Base-by-base conservation (phyloP, 768 basidiomycete genomes). In the Lyophyllum atratum region DNA sequence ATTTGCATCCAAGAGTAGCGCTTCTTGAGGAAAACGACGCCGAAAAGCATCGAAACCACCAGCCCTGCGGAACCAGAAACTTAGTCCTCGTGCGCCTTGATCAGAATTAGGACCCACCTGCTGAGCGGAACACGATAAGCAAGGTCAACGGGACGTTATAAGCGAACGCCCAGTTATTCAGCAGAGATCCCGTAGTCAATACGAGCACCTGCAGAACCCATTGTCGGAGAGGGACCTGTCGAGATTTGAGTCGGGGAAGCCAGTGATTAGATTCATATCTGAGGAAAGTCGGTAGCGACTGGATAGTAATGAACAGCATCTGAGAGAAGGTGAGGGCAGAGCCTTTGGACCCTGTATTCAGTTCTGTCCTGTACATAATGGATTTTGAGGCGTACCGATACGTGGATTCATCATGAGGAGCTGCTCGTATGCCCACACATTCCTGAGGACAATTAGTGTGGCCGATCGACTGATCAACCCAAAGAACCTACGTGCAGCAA, bases 311-410 rank as follows among this genome's bases (percentile, higher is more conserved):
- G 72, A 92, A 93, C 33, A 85, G 64, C 83, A 92, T 90, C 71
- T 95, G 93, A 12, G 85, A 84, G 73, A 93, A 91, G 3, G 92
- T 93, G 44, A 95, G 80, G 29, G 91, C 87, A 10, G 91, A 87
- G 21, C 90, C 91, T 90, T 34, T 28, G 39, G 6, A 37, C 29
- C 51, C 10, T 15, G 49, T 51, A 34, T 55, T 63, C 25, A 56
- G 28, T 24, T n/a, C 28, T 4, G 26, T 24, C 24, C 1, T 44
- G 44, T n/a, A 4, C 34, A 49, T 8, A 24, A 14, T 39, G 19
- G 2, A 53, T 11, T 52, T 58, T 26, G 21, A 29, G 44, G 73
- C 65, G n/a, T 63, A 90, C 90, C 90, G 24, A 90, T 81, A 17
- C 75, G 77, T 25, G 90, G 82, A 69, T 88, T 87, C 63, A 85